phyloP scores from a whole-genome alignment of 2,329 filamentous ascomycete genomes.

The Xylaria sp. region DNA sequence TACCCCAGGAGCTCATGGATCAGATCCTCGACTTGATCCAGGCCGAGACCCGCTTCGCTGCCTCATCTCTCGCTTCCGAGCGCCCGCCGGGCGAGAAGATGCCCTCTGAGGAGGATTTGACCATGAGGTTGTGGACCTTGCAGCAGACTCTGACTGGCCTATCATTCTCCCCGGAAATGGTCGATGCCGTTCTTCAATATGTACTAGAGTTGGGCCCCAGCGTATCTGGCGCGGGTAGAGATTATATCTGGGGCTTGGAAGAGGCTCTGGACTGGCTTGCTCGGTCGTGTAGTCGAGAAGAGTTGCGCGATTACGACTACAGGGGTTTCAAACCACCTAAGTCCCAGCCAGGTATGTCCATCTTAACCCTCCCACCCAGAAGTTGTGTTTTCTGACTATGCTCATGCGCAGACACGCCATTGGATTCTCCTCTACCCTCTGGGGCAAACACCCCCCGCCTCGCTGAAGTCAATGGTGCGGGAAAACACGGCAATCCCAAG shows the following conservation, averaged over 20 bases:
- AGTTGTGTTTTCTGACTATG: conserved; percentile 23
- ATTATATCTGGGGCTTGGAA: conserved; percentile 84
- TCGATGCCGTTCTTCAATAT: conserved; percentile 72
- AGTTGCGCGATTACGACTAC: conserved; percentile 77
- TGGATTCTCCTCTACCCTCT: conserved; percentile 61
- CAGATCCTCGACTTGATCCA: conserved; percentile 78
- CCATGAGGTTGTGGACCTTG: conserved; percentile 84
- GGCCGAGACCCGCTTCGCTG: conserved; percentile 69
- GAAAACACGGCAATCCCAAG: conserved; percentile 51
- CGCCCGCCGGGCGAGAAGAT: conserved; percentile 60
- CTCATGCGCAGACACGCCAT: conserved; percentile 55
- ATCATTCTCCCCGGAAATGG: conserved; percentile 72
- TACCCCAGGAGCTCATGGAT: conserved; percentile 81
- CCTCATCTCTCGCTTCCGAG: conserved; percentile 61
- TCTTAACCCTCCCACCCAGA: neutral
- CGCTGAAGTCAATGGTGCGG: conserved; percentile 49
- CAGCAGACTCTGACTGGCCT: conserved; percentile 75
- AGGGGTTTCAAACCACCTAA: conserved; percentile 53
- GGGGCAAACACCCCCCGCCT: conserved; percentile 61
- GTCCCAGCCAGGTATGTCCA: conserved; percentile 47
- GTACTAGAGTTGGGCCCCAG: conserved; percentile 74
- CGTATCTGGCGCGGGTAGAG: conserved; percentile 65
- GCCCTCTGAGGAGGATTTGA: conserved; percentile 79
- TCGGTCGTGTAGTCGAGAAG: conserved; percentile 74
- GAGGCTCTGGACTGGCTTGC: conserved; percentile 92